phyloP scores from a whole-genome alignment of 2,329 filamentous ascomycete genomes.

The Grosmannia clavigera region DNA sequence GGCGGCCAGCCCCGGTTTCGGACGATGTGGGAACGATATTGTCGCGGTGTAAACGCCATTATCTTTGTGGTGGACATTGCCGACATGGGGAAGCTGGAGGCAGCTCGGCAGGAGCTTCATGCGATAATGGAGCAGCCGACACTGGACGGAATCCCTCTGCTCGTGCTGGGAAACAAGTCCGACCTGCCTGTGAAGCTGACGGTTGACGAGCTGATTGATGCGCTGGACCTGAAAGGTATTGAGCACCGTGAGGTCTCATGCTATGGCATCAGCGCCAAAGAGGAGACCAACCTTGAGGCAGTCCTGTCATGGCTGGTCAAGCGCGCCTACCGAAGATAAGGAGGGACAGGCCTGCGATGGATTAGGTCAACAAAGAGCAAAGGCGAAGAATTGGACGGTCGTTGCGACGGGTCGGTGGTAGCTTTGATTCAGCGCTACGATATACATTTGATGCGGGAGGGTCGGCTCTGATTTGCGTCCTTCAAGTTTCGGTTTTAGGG shows the following conservation, averaged over 20 bases:
- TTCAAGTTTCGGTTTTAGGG: background rate
- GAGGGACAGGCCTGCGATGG: background rate
- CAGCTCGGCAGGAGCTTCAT: conserved; percentile 87
- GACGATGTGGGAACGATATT: conserved; percentile 99
- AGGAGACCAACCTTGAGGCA: conserved; percentile 96
- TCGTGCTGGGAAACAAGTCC: conserved; percentile 95
- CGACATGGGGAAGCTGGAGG: conserved; percentile 65
- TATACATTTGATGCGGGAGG: background rate
- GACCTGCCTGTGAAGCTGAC: conserved; percentile 83
- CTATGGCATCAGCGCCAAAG: conserved; percentile 97
- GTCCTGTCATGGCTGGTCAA: conserved; percentile 95
- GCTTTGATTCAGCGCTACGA: background rate
- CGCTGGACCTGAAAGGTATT: conserved; percentile 78
- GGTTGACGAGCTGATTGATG: conserved; percentile 91
- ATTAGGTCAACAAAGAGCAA: background rate
- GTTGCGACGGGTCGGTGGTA: background rate
- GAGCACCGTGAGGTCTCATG: conserved; percentile 91
- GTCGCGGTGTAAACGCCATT: conserved; percentile 92
- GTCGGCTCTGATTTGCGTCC: background rate
- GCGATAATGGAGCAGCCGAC: conserved; percentile 73
- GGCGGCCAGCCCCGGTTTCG: conserved; percentile 94
- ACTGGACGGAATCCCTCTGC: conserved; percentile 77
- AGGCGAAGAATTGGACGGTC: background rate
- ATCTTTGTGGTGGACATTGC: conserved; percentile 98
- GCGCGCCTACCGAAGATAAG: conserved; percentile 58